Evolutionary conservation across 1,139 yeast genomes (phyloP).

Genomic region (Chernovozyma sophiae-reginae): DNA sequence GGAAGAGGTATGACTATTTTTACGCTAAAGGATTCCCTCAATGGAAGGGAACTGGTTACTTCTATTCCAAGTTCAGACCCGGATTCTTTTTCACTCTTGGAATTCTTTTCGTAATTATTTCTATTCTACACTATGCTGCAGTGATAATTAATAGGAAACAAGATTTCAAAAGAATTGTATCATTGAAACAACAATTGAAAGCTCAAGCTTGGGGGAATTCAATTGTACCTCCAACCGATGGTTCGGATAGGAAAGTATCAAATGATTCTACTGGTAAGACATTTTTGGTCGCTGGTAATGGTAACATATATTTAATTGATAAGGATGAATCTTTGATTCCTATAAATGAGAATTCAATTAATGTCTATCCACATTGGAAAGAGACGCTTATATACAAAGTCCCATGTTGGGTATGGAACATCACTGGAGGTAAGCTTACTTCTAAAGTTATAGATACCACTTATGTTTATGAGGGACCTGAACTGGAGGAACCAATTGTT

Average conservation of each 20-base stretch:
- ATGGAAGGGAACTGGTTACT: slow-evolving; percentile 57
- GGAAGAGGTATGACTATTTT: slow-evolving; percentile 82
- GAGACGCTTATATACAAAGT: slow-evolving; percentile 53
- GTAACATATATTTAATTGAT: slow-evolving; percentile 63
- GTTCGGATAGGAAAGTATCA: slow-evolving; percentile 37
- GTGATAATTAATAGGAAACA: slow-evolving; percentile 55
- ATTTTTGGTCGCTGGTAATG: slow-evolving; percentile 64
- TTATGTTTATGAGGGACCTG: slow-evolving; percentile 15
- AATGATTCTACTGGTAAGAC: slow-evolving; percentile 46
- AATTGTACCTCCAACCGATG: slow-evolving; percentile 42
- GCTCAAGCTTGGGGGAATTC: slow-evolving; percentile 61
- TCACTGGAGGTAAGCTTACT: slow-evolving; percentile 35
- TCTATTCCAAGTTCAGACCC: slow-evolving; percentile 55
- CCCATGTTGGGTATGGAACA: slow-evolving; percentile 45
- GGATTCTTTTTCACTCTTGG: slow-evolving; percentile 51
- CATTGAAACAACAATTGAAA: slow-evolving; percentile 49
- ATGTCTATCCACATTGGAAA: slow-evolving; percentile 39
- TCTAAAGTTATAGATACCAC: slow-evolving; percentile 23
- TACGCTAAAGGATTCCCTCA: slow-evolving; percentile 81
- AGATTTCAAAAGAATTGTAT: slow-evolving; percentile 54
- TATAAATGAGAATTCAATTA: slow-evolving; percentile 37
- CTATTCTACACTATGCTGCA: slow-evolving; percentile 57
- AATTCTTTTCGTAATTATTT: slow-evolving; percentile 45
- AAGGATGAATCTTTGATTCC: slow-evolving; percentile 33
- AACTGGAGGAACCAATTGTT: slow-evolving; percentile 7